These are phyloP conservation scores for Fragaria ananassa DNA, from an alignment of 306 rosid species.

Conservation along the genomic window DNA sequence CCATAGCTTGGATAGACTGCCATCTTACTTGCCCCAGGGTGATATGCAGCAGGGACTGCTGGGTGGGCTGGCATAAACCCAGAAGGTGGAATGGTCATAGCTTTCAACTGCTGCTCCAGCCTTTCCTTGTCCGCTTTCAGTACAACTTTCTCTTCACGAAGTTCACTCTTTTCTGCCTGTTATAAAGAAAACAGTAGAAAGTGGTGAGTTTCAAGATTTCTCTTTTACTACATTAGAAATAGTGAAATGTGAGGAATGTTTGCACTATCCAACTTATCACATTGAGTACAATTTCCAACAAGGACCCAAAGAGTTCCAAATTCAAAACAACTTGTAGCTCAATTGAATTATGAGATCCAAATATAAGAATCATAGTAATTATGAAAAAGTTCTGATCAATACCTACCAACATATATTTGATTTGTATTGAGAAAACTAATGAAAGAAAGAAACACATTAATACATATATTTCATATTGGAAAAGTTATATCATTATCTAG, in stretches of 20 bases:
- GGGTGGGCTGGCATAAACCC: slow-evolving; percentile 70
- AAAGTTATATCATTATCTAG: not conserved
- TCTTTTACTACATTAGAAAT: not conserved
- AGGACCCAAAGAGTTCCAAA: not conserved
- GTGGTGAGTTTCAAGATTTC: not conserved
- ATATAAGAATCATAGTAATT: not conserved
- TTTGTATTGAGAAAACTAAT: not conserved
- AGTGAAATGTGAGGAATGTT: not conserved
- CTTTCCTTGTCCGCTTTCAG: slow-evolving; percentile 74
- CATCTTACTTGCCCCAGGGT: slow-evolving; percentile 67
- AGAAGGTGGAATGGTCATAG: slow-evolving; percentile 46
- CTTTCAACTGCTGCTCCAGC: slow-evolving; percentile 70
- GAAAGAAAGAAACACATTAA: not conserved
- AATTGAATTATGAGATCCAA: not conserved
- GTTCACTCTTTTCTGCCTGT: slow-evolving; percentile 88
- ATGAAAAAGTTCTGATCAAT: not conserved
- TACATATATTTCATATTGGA: not conserved
- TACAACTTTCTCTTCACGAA: slow-evolving; percentile 73
- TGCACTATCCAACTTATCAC: not conserved
- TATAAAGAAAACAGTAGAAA: not conserved
- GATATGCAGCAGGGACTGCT: slow-evolving; percentile 70
- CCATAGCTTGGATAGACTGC: slow-evolving; percentile 79
- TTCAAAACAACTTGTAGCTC: not conserved
- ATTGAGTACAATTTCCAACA: not conserved
- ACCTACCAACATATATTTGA: too few relatives aligned